Base-by-base conservation (phyloP, 768 basidiomycete species). In the Trametes sanguinea region DNA sequence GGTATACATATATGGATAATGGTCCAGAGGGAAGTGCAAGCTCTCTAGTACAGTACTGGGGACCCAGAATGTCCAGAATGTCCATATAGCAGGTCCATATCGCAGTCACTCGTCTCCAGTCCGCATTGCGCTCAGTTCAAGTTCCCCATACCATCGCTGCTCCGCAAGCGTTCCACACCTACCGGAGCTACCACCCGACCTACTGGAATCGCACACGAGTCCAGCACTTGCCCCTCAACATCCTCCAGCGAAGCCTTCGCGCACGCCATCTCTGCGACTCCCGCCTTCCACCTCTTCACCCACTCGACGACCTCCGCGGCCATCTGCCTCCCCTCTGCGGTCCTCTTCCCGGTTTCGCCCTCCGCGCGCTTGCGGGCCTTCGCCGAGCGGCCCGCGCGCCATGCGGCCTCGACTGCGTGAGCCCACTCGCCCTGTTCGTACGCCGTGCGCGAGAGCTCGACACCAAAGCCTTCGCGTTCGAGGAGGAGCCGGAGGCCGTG, bases 381-480 rank as follows among this genome's bases (percentile, higher is more conserved):
- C 64, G 71, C 69, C 17, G 68, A 74, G 60, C 70, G 69, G 2
- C 89, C 89, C 51, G 71, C 75, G 32, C 57, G 65, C 76, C 80
- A 86, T n/a, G 90, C 90, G 57, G 84, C 76, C 59, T 79, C 73
- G 13, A 91, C 79, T 6, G 80, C 78, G 9, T 66, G 61, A 1
- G 88, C 85, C 90, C 90, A 92, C 55, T 88, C 83, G 8, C 90
- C 90, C n/a, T 74, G 77, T 70, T 91, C 90, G 66, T 90, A 91
- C 9, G 79, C 76, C 30, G 80, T 75, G 17, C 89, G 82, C 14
- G 82, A 76, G 39, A 92, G 79, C 72, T 90, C 88, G 33, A 90
- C 77, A 8, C 89, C 88, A 14, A 86, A 83, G 13, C 90, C 90
- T 47, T 87, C 83, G 27, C 75, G 75, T 42, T 83, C 77, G 42